Base-by-base conservation (phyloP, 768 basidiomycete genomes). In the Chlorophyllum brunneum region DNA sequence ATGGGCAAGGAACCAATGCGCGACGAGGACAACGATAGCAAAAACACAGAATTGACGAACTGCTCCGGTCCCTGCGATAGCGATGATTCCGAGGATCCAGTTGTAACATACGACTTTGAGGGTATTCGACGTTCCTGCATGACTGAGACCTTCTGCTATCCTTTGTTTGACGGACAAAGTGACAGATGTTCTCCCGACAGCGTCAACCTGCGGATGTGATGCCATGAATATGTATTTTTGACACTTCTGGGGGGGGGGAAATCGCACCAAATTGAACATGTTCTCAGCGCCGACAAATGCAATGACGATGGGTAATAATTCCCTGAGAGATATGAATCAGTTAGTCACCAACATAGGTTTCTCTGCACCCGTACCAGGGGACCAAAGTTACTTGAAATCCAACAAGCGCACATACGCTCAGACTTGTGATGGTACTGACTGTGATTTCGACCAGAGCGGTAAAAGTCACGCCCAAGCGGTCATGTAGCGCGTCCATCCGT, bases 221-320 rank as follows among this genome's bases (percentile, higher is more conserved):
- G 63, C 48, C 65, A 56, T 30, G 57, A 55, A 58, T 69, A 46
- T 58, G 61, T 46, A 24, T 51, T 31, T 50, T 18, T 38, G 27
- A 55, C 48, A 50, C 38, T 23, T 46, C 52, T 39, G 43, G 60
- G 30, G 16, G 34, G 30, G 16, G 34, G 16, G 48, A 13, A 26
- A 30, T 67, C 84, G 56, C 66, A 93, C 93, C 65, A 99, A 74
- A 61, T 86, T 88, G 65, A 93, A 91, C 95, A 98, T 98, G 61
- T 98, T 98, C 71, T 98, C 95, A 2, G 92, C 89, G 2, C 95
- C 95, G 11, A 95, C 88, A 58, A 98, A 95, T 5, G 94, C 82
- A 45, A 99, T 93, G 31, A 97, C 88, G 53, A 98, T 88, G 1
- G 95, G 95, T 46, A 99, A 74, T 36, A 95, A 70, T 63, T 89